Evolutionary conservation across 768 basidiomycete genomes (phyloP), one percentile per base, ranked within the genome.

Genomic region (Boletus edulis): DNA sequence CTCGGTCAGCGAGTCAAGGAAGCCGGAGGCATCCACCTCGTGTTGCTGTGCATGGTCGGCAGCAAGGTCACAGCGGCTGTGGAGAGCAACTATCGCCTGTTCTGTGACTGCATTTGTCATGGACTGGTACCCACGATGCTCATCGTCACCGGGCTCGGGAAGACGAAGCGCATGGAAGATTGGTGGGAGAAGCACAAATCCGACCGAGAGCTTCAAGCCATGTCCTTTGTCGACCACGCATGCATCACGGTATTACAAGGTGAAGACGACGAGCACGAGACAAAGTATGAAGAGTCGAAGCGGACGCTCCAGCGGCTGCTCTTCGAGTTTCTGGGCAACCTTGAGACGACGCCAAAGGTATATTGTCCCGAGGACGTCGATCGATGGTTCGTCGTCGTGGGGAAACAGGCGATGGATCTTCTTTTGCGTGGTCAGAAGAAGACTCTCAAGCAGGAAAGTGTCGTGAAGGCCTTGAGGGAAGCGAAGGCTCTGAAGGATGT

Each of bases 1-100:
- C 60, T 80, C 43, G 61, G 74, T 34, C 59, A 57, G 8, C 59
- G 35, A 1, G 63, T 72, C 41, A 52, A 34, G 7, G 44, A 45
- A 0, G 37, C 51, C 0, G 70, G 65, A 1, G 78, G 79, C 6
- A 62, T 79, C 24, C 73, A 68, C 56, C 73, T 79, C 31, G 65
- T 80, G 0, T 41, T 78, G 13, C 67, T 72, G 49, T 72, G 72
- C 59, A 71, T 79, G 65, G 68, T 73, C 7, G 74, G 69, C 5
- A 72, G 75, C 17, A 62, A 67, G 58, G 63, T 76, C 54, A 73
- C 65, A 6, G 62, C 64, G 20, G 57, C 71, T 0, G 60, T 69
- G 44, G 58, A 66, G 43, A 66, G 64, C 56, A 79, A 78, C 52
- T 76, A 74, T 60, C 59, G 55, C 18, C 44, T 77, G 1, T 75